These are phyloP conservation scores for Fusarium mundagurra DNA, from an alignment of 2,329 filamentous ascomycete species.

Conservation along the genomic window DNA sequence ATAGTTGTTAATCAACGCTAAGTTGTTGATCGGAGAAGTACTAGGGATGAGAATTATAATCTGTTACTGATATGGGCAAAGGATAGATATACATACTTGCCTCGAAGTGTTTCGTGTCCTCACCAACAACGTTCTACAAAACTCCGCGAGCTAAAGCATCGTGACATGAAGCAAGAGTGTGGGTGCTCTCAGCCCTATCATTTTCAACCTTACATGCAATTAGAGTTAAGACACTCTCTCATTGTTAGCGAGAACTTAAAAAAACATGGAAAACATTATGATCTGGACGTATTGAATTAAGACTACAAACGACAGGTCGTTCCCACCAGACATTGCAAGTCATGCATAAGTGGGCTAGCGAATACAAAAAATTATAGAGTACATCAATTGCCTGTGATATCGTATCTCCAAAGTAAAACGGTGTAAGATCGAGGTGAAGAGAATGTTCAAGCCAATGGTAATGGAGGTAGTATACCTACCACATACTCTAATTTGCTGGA, in stretches of 20 bases:
- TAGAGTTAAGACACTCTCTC: neutral
- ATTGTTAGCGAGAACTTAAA: neutral
- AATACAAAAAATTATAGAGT: neutral
- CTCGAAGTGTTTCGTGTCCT: neutral
- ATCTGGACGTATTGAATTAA: neutral
- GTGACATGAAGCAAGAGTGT: neutral
- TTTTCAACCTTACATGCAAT: neutral
- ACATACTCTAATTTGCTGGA: neutral
- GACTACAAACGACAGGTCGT: neutral
- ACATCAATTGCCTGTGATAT: neutral
- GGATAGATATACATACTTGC: neutral
- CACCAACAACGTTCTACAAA: neutral
- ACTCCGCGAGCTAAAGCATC: neutral
- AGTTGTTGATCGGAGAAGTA: neutral
- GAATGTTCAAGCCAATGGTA: neutral
- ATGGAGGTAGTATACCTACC: too few relatives aligned
- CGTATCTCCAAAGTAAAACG: neutral
- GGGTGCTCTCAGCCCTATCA: neutral
- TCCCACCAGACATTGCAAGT: neutral
- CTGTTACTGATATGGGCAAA: neutral
- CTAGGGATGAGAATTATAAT: rapidly evolving
- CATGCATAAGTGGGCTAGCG: neutral
- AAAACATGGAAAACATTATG: neutral
- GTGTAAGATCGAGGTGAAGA: neutral
- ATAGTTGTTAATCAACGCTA: neutral